Evolutionary conservation across 495 filamentous ascomycete genomes (phyloP).

Genomic region (Podospora didyma): DNA sequence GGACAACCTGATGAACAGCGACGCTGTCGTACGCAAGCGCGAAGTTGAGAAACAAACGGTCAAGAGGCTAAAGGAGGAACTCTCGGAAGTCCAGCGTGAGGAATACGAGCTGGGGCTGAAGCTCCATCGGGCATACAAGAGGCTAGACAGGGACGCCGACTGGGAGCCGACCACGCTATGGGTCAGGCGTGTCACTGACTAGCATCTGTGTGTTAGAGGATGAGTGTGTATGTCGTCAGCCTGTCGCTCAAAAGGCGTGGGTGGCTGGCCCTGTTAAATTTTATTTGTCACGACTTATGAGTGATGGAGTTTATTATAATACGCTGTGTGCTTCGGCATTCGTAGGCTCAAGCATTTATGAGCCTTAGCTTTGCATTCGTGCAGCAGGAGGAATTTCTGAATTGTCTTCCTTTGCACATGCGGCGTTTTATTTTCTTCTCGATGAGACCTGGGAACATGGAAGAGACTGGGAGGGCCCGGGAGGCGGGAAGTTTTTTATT

Average conservation of each 20-base stretch:
- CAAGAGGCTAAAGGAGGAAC: constrained; percentile 62
- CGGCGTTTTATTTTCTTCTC: no score
- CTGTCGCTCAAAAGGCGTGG: neutral
- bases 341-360: no score
- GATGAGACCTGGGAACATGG: no score
- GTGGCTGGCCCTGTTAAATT: neutral
- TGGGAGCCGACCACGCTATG: constrained; percentile 73
- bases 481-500: no score
- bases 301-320: neutral
- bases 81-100: constrained; percentile 74
- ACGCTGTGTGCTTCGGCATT: no score
- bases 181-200: constrained; percentile 64
- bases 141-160: constrained; percentile 57
- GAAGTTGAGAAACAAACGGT: constrained; percentile 71
- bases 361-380: no score
- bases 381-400: no score
- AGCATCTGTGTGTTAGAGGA: neutral
- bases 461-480: no score
- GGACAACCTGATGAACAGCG: constrained; percentile 43
- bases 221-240: neutral
- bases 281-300: neutral
- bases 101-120: constrained; percentile 84
- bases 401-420: no score
- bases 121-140: constrained; percentile 75
- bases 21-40: constrained; percentile 44